These are phyloP conservation scores for Puccinia novopanici DNA, from an alignment of 1,284 basidiomycete species.

Conservation along the genomic window DNA sequence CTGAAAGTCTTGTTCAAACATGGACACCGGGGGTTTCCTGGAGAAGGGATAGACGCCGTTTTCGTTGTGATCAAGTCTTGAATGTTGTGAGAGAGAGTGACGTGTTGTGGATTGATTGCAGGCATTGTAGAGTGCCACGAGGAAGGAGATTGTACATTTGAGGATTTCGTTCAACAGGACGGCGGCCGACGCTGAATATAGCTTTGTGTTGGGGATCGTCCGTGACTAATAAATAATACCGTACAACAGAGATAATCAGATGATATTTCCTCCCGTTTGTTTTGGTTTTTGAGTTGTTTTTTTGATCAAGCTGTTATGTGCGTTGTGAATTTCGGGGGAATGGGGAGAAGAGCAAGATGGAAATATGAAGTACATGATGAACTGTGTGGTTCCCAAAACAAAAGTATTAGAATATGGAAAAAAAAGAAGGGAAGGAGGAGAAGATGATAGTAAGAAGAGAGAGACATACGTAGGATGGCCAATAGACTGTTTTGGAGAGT, in stretches of 20 bases:
- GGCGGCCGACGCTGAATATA: slow-evolving; percentile 86
- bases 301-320: not conserved
- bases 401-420: not conserved
- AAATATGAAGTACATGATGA: slow-evolving; percentile 30
- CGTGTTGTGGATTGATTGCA: slow-evolving; percentile 6
- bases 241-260: not conserved
- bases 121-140: slow-evolving; percentile 64
- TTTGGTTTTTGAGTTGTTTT: not conserved
- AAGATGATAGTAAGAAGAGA: slow-evolving; percentile 7
- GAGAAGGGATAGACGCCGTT: not conserved
- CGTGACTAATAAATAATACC: slow-evolving; percentile 56
- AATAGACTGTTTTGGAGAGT: slow-evolving; percentile 88
- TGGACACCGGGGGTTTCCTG: not conserved
- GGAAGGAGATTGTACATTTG: slow-evolving; percentile 81
- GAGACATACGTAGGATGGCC: slow-evolving; percentile 84
- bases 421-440: slow-evolving; percentile 9
- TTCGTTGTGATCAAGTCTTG: not conserved
- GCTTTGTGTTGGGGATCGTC: slow-evolving; percentile 56
- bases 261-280: too few relatives aligned
- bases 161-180: slow-evolving; percentile 90
- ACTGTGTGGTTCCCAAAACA: slow-evolving; percentile 1
- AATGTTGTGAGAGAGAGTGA: not conserved
- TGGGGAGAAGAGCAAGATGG: not conserved
- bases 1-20: slow-evolving; percentile 31
- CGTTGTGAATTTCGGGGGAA: not conserved